These are phyloP conservation scores for Plasmodium yoelii DNA, from an alignment of 169 alveolate species.

Conservation along the genomic window DNA sequence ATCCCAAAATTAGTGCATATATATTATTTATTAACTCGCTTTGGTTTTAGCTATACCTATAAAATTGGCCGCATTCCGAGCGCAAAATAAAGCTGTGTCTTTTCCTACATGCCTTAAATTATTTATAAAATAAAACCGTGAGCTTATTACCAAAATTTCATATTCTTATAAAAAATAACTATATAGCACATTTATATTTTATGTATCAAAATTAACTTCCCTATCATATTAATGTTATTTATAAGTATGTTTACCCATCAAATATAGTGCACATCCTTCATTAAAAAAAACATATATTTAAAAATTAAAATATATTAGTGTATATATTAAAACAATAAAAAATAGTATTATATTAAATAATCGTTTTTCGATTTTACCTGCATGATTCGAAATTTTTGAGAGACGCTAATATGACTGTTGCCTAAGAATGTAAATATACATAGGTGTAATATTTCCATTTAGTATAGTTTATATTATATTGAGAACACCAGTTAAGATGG, in stretches of 20 bases:
- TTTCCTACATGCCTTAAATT: conserved; percentile 60
- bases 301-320: background rate
- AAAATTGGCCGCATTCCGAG: conserved; percentile 66
- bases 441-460: background rate
- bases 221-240: no score
- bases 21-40: background rate
- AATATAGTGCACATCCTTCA: conserved; percentile 66
- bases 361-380: conserved; percentile 22
- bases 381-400: conserved; percentile 68
- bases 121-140: background rate
- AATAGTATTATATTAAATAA: background rate
- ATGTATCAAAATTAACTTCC: no score
- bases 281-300: background rate
- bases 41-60: conserved; percentile 12
- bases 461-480: no score
- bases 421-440: conserved; percentile 16
- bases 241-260: conserved; percentile 34
- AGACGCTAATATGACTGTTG: conserved; percentile 69
- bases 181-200: background rate
- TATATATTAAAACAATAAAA: background rate
- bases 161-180: no score
- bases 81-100: conserved; percentile 74
- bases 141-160: background rate
- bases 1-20: background rate
- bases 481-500: no score